Base-by-base conservation (phyloP, 371 early-diverging fungal species). In the Mucor saturninus region DNA sequence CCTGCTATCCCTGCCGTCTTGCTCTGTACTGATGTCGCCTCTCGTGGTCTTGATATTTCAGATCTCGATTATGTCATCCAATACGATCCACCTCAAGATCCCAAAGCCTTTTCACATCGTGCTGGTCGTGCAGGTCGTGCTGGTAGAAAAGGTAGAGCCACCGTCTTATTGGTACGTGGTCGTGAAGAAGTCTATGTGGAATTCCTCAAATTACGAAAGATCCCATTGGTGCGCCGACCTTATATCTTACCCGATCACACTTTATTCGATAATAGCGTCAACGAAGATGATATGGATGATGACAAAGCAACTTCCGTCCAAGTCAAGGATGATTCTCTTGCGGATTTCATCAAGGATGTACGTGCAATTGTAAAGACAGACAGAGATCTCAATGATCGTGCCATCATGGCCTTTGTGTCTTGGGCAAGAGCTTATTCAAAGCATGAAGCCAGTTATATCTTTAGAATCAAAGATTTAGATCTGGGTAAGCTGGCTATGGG, bases 41-140 rank as follows among this genome's bases (percentile, higher is more conserved):
- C 99, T 0, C 90, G 99, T 57, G 99, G 99, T 9, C 72, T 99
- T 38, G 99, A 99, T 83, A 91, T 99, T 55, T 94, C 97, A 1
- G 93, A 96, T 77, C 94, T 99, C 3, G 99, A 98, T 63, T 87
- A 86, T 68, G 96, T 99, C 4, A 84, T 99, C 31, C 99, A 99
- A 71, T 90, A 91, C 51, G 98, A 98, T 60, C 91, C 98, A 26
- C 98, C 99, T 2, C 94, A 94, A 59, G 99, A 99, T 61, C 97
- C 98, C 8, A 95, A 95, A 73, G 91, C 89, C 11, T 98, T 99
- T 73, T 85, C 96, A 0, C 99, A 99, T 83, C 86, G 99, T n/a
- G 97, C 97, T 72, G 99, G 99, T 6, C 86, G 99, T 62, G 96
- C 99, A 0, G 99, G 96, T 5, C 83, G 99, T 52, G 90, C 91